A percentile compares a stretch with the other conserved stretches of the same genome.
These are phyloP conservation scores for Teunomyces lycoperdinae DNA, from an alignment of 805 yeast genomes.

Conservation along the genomic window DNA sequence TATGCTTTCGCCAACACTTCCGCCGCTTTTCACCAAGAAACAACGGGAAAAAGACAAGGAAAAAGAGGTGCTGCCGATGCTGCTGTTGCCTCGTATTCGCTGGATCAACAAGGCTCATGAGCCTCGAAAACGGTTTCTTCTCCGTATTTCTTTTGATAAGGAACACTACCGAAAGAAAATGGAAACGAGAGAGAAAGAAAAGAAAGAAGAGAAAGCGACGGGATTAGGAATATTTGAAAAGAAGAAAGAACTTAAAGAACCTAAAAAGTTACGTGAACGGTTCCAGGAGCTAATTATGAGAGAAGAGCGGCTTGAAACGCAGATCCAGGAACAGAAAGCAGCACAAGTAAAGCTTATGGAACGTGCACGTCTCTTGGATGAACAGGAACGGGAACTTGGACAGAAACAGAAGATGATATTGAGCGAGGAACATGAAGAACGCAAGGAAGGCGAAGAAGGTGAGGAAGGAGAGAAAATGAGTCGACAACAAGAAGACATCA, in stretches of 20 bases:
- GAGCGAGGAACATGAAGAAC: neutral
- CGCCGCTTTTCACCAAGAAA: slow-evolving; percentile 19
- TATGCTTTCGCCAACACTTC: slow-evolving; percentile 33
- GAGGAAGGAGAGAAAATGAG: slow-evolving; percentile 1
- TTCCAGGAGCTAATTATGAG: neutral
- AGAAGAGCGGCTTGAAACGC: neutral
- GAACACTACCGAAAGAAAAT: neutral
- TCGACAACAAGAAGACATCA: slow-evolving; percentile 12
- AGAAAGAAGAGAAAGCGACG: neutral
- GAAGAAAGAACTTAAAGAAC: neutral
- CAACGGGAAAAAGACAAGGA: neutral
- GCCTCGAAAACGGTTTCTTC: slow-evolving; percentile 19
- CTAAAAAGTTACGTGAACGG: neutral
- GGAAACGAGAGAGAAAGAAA: neutral
- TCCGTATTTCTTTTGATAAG: slow-evolving; percentile 19
- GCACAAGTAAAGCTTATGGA: neutral
- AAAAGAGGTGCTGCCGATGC: too few relatives aligned
- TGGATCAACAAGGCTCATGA: slow-evolving; percentile 31
- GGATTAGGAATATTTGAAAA: slow-evolving; percentile 1
- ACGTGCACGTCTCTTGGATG: neutral
- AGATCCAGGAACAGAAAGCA: neutral
- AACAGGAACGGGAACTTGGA: neutral
- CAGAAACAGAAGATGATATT: neutral
- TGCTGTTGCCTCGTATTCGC: slow-evolving; percentile 4
- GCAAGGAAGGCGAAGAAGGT: neutral